Percentiles rank a stretch among this genome's conserved stretches.
Evolutionary conservation across 1,139 yeast species (phyloP).

Genomic region (Candida sojae): DNA sequence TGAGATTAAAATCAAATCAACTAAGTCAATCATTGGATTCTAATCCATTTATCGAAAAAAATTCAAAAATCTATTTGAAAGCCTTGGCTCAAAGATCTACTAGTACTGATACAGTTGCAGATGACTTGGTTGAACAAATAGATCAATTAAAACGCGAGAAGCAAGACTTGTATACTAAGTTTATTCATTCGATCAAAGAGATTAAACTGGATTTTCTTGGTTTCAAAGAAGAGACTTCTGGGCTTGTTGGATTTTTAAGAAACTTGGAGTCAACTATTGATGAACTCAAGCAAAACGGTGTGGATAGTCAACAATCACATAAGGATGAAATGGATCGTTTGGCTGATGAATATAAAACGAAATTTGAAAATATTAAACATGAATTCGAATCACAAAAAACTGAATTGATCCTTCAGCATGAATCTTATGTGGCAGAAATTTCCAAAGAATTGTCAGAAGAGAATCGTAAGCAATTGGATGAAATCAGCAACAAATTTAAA

Average conservation of each 20-base stretch:
- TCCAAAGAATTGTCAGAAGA: slow-evolving; percentile 1
- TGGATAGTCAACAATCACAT: background rate
- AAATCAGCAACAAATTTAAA: background rate
- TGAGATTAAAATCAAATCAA: background rate
- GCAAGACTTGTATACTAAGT: slow-evolving; percentile 3
- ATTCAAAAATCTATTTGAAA: slow-evolving; percentile 1
- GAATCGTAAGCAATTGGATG: slow-evolving; percentile 1
- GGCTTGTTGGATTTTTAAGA: slow-evolving; percentile 1
- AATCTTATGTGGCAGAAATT: background rate
- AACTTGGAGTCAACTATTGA: slow-evolving; percentile 5
- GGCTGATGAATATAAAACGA: background rate
- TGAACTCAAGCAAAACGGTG: slow-evolving; percentile 1
- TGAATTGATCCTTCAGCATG: background rate
- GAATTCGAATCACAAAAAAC: background rate
- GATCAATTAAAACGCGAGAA: slow-evolving; percentile 4
- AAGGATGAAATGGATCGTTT: background rate
- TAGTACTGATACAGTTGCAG: slow-evolving; percentile 2
- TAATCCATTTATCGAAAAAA: slow-evolving; percentile 4
- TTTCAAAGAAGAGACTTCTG: slow-evolving; percentile 8
- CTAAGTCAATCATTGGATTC: background rate
- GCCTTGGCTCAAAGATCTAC: background rate
- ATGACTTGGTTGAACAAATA: background rate
- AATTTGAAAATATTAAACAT: background rate
- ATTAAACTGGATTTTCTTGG: slow-evolving; percentile 10
- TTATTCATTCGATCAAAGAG: slow-evolving; percentile 7